A percentile compares a stretch with the other conserved stretches of the same genome.
Conservation (phyloP, 805 yeast species). For the Metschnikowia orientalis region DNA sequence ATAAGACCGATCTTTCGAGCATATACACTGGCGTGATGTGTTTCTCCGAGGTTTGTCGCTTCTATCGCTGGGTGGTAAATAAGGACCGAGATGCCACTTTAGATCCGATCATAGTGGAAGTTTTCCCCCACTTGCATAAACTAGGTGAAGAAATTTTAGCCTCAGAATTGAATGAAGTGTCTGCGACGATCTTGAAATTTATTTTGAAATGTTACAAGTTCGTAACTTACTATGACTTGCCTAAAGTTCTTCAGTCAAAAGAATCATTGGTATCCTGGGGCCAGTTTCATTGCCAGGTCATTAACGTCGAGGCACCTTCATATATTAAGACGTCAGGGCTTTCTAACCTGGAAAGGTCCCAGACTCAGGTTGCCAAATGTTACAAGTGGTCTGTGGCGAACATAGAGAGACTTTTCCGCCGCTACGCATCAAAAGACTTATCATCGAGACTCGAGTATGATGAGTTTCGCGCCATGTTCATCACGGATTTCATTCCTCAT, state of each 20-base stretch:
- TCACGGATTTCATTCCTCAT: conserved; percentile 64
- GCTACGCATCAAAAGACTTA: conserved; percentile 56
- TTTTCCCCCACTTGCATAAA: conserved; percentile 61
- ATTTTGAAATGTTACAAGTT: conserved; percentile 75
- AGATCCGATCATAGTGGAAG: conserved; percentile 45
- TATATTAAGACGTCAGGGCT: conserved; percentile 48
- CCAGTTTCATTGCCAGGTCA: conserved; percentile 64
- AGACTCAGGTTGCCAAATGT: conserved; percentile 69
- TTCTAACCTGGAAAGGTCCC: conserved; percentile 46
- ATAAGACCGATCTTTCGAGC: conserved; percentile 23
- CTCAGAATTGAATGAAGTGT: conserved; percentile 26
- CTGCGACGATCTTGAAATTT: conserved; percentile 52
- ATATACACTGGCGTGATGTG: conserved; percentile 67
- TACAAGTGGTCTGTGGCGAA: conserved; percentile 82
- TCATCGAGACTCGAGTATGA: conserved; percentile 45
- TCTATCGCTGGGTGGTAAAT: conserved; percentile 68
- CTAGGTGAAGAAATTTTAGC: conserved; percentile 53
- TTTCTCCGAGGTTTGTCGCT: conserved; percentile 63
- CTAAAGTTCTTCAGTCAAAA: conserved; percentile 52
- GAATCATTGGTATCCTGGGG: conserved; percentile 63
- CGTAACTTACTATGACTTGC: conserved; percentile 68
- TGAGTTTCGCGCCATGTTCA: conserved; percentile 55
- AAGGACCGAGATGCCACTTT: conserved; percentile 28
- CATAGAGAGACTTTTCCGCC: conserved; percentile 61
- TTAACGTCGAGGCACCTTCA: conserved; percentile 55